Percentiles rank a stretch among this genome's conserved stretches.
Evolutionary conservation across 1,284 basidiomycete species (phyloP).

Genomic region (Moesziomyces aphidis): DNA sequence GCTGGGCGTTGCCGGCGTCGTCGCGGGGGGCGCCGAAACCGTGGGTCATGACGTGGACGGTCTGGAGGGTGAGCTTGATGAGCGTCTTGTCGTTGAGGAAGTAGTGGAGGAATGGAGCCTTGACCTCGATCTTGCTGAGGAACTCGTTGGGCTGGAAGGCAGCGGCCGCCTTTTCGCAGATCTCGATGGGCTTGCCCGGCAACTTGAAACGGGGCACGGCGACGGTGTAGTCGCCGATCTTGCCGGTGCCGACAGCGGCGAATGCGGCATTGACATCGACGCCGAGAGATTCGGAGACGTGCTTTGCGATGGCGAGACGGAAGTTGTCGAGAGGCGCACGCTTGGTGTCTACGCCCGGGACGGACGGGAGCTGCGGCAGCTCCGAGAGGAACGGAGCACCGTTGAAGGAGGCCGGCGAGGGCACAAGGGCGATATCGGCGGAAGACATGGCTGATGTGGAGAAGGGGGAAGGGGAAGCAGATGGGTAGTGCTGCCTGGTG

Average conservation of each 20-base stretch:
- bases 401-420: slow-evolving; percentile 53
- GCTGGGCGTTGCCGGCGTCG: slow-evolving; percentile 52
- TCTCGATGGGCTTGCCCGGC: slow-evolving; percentile 82
- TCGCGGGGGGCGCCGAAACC: slow-evolving; percentile 55
- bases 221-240: slow-evolving; percentile 86
- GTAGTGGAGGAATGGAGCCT: slow-evolving; percentile 64
- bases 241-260: slow-evolving; percentile 88
- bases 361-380: slow-evolving; percentile 61
- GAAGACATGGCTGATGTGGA: slow-evolving; percentile 43
- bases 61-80: slow-evolving; percentile 80
- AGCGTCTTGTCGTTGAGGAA: slow-evolving; percentile 72
- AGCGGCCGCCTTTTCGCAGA: slow-evolving; percentile 79
- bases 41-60: slow-evolving; percentile 82
- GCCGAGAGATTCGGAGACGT: slow-evolving; percentile 78
- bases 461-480: slow-evolving; percentile 6
- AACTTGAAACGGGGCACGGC: slow-evolving; percentile 91
- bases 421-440: slow-evolving; percentile 40
- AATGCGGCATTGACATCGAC: slow-evolving; percentile 74
- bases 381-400: slow-evolving; percentile 70
- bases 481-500: background rate
- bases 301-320: slow-evolving; percentile 83
- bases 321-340: slow-evolving; percentile 84
- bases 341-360: slow-evolving; percentile 74
- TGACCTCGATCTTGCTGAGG: slow-evolving; percentile 46
- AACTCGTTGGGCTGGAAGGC: slow-evolving; percentile 68